Conservation (phyloP, 2,329 filamentous ascomycete species). For the Emmonsiellopsis sp. region DNA sequence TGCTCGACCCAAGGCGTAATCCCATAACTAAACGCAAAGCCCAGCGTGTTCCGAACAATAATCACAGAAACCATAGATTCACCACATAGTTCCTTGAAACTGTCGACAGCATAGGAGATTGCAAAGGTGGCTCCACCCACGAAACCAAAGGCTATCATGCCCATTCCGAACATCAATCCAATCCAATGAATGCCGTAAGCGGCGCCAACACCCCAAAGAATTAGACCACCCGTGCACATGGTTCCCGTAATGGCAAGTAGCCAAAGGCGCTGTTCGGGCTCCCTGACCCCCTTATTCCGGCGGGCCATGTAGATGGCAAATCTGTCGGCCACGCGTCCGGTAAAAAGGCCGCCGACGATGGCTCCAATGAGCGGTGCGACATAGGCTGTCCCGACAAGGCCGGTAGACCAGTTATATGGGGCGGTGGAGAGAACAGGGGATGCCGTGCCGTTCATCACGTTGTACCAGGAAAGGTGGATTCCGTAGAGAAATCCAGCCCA, state of each 20-base stretch:
- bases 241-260: conserved; percentile 17
- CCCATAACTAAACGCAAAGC: conserved; percentile 21
- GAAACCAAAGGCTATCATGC: conserved; percentile 18
- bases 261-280: conserved; percentile 30
- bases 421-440: conserved; percentile 17
- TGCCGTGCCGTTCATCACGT: conserved; percentile 22
- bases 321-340: conserved; percentile 12
- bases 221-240: conserved; percentile 14
- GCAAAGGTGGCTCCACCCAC: conserved; percentile 14
- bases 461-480: conserved; percentile 21
- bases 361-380: conserved; percentile 17
- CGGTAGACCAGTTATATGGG: conserved; percentile 21
- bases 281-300: conserved; percentile 31
- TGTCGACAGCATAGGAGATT: conserved; percentile 20
- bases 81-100: conserved; percentile 20
- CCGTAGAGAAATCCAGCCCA: conserved; percentile 22
- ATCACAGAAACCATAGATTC: conserved; percentile 26
- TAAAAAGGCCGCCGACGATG: conserved; percentile 8
- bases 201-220: conserved; percentile 23
- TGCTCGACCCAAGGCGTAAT: conserved; percentile 28
- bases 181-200: conserved; percentile 19
- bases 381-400: conserved; percentile 18
- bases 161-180: conserved; percentile 21
- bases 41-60: conserved; percentile 31
- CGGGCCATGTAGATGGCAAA: conserved; percentile 28